These are phyloP conservation scores for Globisporangium paroecandrum DNA, from an alignment of 352 stramenopile genomes.

Conservation along the genomic window DNA sequence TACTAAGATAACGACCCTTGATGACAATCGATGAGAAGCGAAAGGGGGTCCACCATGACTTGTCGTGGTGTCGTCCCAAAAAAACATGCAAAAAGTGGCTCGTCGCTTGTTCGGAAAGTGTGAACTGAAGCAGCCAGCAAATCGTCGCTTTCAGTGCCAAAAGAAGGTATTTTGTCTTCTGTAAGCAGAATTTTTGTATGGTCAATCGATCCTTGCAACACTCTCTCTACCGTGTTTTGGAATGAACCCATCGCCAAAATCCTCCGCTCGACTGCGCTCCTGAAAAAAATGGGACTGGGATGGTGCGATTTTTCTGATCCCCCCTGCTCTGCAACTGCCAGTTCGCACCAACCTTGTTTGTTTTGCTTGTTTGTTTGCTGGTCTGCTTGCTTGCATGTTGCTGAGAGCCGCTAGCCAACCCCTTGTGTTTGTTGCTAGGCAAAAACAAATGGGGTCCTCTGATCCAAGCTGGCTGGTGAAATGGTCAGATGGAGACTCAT, in stretches of 20 bases:
- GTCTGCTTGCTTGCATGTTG: neutral
- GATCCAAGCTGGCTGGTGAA: neutral
- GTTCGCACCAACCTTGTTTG: neutral
- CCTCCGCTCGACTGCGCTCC: neutral
- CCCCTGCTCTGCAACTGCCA: neutral
- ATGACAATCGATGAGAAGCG: neutral
- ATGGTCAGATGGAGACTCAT: neutral
- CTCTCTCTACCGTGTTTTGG: neutral
- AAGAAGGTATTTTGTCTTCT: neutral
- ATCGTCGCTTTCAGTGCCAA: neutral
- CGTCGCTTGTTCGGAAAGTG: neutral
- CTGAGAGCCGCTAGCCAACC: too few species aligned
- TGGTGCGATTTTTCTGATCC: neutral
- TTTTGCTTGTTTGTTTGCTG: neutral
- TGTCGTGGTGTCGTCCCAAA: constrained; percentile 5
- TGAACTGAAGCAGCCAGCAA: neutral
- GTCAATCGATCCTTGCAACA: too few species aligned
- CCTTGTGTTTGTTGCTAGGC: neutral
- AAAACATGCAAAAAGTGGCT: constrained; percentile 2
- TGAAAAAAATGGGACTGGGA: neutral
- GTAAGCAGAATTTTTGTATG: neutral
- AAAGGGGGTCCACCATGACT: constrained; percentile 11
- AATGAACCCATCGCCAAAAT: constrained; percentile 5
- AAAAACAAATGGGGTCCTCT: neutral
- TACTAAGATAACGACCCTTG: neutral